Evolutionary conservation across 2,329 filamentous ascomycete species (phyloP), one percentile per base, ranked within the genome.

Genomic region (Pseudocercospora fijiensis): DNA sequence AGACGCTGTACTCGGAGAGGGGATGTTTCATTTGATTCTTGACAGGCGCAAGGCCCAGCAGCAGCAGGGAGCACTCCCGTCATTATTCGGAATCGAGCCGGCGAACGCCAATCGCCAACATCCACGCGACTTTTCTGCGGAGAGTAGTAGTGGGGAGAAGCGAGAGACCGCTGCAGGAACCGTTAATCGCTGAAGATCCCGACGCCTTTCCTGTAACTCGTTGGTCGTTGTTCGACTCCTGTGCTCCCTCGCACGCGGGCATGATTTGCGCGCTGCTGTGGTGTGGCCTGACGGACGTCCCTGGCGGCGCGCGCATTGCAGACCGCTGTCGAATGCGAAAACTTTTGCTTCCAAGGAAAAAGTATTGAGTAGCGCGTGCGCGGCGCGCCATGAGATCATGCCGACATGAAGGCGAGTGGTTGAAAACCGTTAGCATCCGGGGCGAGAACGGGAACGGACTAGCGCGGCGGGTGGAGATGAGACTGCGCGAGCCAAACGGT

Each of bases 401-500:
- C 27, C 53, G 53, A 56, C 53, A 56, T 41, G 53, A 56, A 22
- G 20, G 53, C 28, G 53, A 56, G 53, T 56, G 53, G 53, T 56
- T 24, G 53, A 13, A 56, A 30, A 41, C 28, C 28, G 53, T 41
- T 41, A 24, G 53, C n/a, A 56, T 26, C 18, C 28, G 10, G 53
- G 53, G 53, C 53, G 28, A 56, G 28, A 41, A 56, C n/a, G 53
- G 53, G 28, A 41, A 56, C n/a, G 53, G 53, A 56, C 41, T 41
- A 56, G 53, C 20, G 53, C 11, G 13, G 53, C 30, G 53, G 53
- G 53, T 56, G 53, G 53, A 56, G 53, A 56, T 56, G 53, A 56
- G 30, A 56, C 28, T 41, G 53, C 53, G 28, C 33, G 61, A 59
- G 61, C 51, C 33, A 55, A 59, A 59, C 22, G 20, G 57, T 49